These are phyloP conservation scores for Porcisia hertigi DNA, from an alignment of 208 protist species.

Conservation along the genomic window DNA sequence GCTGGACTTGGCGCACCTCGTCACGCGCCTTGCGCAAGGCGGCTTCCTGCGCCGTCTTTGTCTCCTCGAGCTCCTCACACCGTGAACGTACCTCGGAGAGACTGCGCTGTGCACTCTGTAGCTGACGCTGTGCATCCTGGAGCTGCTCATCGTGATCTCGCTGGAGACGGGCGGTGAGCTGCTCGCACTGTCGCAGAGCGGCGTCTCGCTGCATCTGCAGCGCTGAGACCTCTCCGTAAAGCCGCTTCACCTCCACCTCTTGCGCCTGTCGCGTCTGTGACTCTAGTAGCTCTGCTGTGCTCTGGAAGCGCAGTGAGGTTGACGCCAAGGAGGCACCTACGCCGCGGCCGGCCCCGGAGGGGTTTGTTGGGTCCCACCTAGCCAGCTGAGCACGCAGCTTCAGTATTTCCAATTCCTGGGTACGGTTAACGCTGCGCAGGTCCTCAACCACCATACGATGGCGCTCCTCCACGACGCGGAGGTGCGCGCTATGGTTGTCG, in stretches of 20 bases:
- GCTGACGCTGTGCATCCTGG: constrained; percentile 37
- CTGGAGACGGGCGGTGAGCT: constrained; percentile 51
- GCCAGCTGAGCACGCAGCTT: constrained; percentile 77
- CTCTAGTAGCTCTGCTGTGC: constrained; percentile 69
- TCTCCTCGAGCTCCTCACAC: constrained; percentile 32
- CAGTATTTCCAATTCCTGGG: constrained; percentile 69
- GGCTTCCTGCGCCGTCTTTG: constrained; percentile 13
- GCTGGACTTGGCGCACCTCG: constrained; percentile 27
- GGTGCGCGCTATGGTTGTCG: constrained; percentile 79
- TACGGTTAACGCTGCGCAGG: constrained; percentile 48
- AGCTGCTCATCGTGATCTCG: constrained; percentile 51
- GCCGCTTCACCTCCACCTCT: constrained; percentile 73
- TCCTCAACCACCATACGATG: constrained; percentile 67
- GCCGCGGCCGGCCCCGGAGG: constrained; percentile 16
- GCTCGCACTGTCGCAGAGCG: constrained; percentile 68
- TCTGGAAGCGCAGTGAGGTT: constrained; percentile 13
- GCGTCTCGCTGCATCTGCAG: constrained; percentile 75
- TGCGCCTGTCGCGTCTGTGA: constrained; percentile 68
- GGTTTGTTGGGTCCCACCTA: constrained; percentile 42
- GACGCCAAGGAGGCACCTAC: constrained; percentile 5
- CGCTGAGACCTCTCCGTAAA: constrained; percentile 61
- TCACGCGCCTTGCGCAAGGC: constrained; percentile 25
- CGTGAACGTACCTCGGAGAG: constrained; percentile 24
- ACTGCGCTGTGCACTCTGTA: constrained; percentile 32
- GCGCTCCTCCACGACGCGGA: constrained; percentile 79